Evolutionary conservation across 2,329 filamentous ascomycete genomes (phyloP).

Genomic region (Diaporthe eres): DNA sequence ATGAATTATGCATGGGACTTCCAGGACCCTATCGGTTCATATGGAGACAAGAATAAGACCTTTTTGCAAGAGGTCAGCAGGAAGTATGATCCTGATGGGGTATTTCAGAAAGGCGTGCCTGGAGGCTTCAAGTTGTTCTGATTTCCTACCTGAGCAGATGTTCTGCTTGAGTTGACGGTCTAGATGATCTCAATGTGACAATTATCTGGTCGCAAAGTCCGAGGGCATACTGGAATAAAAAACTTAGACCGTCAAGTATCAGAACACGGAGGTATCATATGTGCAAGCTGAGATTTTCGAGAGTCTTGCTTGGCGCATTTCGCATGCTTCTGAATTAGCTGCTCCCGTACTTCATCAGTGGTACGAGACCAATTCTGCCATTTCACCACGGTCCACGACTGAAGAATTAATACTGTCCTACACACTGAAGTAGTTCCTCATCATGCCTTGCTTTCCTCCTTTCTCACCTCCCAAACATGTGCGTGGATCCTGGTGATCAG

Average conservation of each 20-base stretch:
- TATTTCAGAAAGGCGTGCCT: conserved; percentile 42
- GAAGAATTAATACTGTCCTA: neutral
- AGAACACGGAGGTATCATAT: neutral
- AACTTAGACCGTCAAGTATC: too few species aligned
- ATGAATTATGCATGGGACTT: conserved; percentile 45
- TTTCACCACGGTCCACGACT: neutral
- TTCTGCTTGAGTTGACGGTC: too few species aligned
- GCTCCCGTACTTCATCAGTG: neutral
- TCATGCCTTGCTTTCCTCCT: neutral
- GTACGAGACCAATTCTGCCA: too few species aligned
- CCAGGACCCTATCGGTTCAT: conserved; percentile 45
- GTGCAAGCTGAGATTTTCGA: neutral
- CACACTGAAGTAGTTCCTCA: neutral
- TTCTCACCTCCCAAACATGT: neutral
- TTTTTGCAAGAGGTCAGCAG: conserved; percentile 3
- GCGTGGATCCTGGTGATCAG: neutral
- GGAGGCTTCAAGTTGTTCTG: conserved; percentile 41
- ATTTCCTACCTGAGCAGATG: neutral
- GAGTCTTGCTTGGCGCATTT: neutral
- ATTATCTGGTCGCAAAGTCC: neutral
- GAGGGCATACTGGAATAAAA: neutral
- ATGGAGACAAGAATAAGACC: conserved; percentile 9
- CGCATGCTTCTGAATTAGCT: neutral
- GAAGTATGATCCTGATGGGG: conserved; percentile 28
- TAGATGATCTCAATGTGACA: too few species aligned